Percentiles rank a stretch among this genome's conserved stretches.
Evolutionary conservation across 257 asterid species (phyloP).

Genomic region (Thymus quinquecostatus): DNA sequence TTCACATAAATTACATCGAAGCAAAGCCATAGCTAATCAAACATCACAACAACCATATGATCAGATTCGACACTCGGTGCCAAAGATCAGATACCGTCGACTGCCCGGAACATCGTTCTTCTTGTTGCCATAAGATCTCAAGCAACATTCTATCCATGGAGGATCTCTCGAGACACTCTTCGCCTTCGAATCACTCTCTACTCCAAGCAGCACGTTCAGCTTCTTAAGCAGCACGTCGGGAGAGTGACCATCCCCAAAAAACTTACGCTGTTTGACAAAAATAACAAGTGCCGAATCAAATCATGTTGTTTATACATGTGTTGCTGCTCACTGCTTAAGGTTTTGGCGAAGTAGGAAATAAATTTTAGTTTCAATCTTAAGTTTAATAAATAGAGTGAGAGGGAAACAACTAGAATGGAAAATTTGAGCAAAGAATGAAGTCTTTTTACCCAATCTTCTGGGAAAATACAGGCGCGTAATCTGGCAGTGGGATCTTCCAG

Average conservation of each 20-base stretch:
- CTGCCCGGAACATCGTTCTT: constrained; percentile 62
- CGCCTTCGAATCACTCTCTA: not conserved
- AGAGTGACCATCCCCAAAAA: constrained; percentile 51
- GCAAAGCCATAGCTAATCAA: no score
- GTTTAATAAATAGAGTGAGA: no score
- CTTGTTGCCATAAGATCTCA: constrained; percentile 58
- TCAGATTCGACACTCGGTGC: constrained; percentile 27
- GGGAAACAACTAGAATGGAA: no score
- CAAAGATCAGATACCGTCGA: constrained; percentile 61
- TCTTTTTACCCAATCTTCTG: constrained; percentile 72
- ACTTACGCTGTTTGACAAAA: constrained; percentile 45
- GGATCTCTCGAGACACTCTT: constrained; percentile 52
- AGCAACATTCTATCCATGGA: constrained; percentile 75
- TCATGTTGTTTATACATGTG: not conserved
- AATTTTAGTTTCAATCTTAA: no score
- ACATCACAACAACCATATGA: not conserved
- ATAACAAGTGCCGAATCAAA: not conserved
- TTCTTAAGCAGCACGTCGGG: constrained; percentile 45
- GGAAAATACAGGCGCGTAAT: constrained; percentile 69
- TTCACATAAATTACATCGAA: no score
- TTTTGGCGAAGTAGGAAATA: not conserved
- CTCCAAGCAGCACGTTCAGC: constrained; percentile 63
- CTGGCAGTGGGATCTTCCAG: constrained; percentile 95
- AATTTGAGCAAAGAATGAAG: not conserved
- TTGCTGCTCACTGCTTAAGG: not conserved